Evolutionary conservation across 2,329 filamentous ascomycete species (phyloP), one percentile per base, ranked within the genome.

Genomic region (Botrytis byssoidea): DNA sequence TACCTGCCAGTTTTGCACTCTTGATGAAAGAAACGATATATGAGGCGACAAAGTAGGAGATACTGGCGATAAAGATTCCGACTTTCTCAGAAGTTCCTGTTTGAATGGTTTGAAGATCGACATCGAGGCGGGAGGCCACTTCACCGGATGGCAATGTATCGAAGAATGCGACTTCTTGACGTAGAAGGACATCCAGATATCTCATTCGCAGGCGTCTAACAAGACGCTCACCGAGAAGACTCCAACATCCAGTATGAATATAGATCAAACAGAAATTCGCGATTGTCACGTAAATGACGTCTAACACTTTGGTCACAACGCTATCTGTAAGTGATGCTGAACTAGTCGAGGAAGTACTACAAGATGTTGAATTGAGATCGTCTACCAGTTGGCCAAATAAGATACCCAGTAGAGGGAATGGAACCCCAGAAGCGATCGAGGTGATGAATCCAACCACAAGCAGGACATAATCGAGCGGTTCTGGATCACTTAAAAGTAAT

Each of bases 251-350:
- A 48, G 90, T 85, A 79, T 92, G 88, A 71, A 85, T 81, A 80
- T 92, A 93, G 76, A 92, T 91, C 73, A 88, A 83, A 55, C 85
- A 84, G 76, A 93, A 90, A 74, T 88, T 87, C 37, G 86, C 90
- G 73, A 91, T 88, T 32, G 88, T 88, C 57, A 93, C 85, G 79
- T 90, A 91, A 22, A 91, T 86, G 35, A 92, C 83, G 65, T 86
- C 77, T 79, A 92, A 80, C 57, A 93, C 87, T 78, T 90, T 91
- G 16, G 59, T 70, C 40, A 72, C 70, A 70, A 78, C 72, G 48
- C 65, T 72, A 16, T 71, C 46, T 18, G 71, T 59, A 9, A 72
- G 57, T 44, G 67, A 44, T 4, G 69, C 61, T 40, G 71, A 55
- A n/a, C 63, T 44, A 37, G 40, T 48, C 35, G 73, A 25, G 37